Base-by-base conservation (phyloP, 78 protist genomes). In the Diacronema lutheri region DNA sequence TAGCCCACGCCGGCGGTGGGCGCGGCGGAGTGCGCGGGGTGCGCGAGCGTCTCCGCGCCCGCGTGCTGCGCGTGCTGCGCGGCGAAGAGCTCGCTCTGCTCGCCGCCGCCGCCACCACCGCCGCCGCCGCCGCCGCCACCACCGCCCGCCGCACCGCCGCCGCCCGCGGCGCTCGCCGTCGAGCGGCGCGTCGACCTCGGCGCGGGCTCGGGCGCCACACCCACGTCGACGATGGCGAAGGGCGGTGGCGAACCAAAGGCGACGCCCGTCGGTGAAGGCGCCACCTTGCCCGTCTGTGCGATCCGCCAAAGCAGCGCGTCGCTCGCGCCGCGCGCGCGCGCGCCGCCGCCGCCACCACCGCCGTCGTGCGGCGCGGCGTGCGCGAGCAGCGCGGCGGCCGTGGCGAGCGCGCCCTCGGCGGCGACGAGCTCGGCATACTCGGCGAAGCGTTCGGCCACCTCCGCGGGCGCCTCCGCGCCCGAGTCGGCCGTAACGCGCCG, bases 371-470 rank as follows among this genome's bases (percentile, higher is more conserved):
- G 50, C 16, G 55, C 16, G n/a, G 31, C 21, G 50, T 7, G 26
- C 29, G 4, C 65, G 21, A 88, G 25, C 50, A 92, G 40, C 81
- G 89, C 86, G 40, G 84, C 44, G 64, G 90, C 57, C 41, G 95
- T 89, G 13, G 71, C 25, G 21, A 86, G 25, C 33, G 81, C 55
- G 61, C 92, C 94, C 85, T 92, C 93, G 0, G 93, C 83, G 20
- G 92, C 92, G 20, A 92, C 84, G 37, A 87, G 44, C 60, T 88
- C 91, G 25, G 79, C 61, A 37, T 21, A 38, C 40, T 1, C 5
- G 0, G 87, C 29, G 29, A 57, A 33, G 71, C 71, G 46, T 31
- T 60, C 81, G 55, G 46, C 81, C 20, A 83, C 71, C 68, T 31
- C 31, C 20, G 35, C 26, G 21, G 57, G 37, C 55, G 35, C 80